A percentile compares a stretch with the other conserved stretches of the same genome.
Evolutionary conservation across 1,284 basidiomycete genomes (phyloP).

Genomic region (Singerocomus rubriflavus): DNA sequence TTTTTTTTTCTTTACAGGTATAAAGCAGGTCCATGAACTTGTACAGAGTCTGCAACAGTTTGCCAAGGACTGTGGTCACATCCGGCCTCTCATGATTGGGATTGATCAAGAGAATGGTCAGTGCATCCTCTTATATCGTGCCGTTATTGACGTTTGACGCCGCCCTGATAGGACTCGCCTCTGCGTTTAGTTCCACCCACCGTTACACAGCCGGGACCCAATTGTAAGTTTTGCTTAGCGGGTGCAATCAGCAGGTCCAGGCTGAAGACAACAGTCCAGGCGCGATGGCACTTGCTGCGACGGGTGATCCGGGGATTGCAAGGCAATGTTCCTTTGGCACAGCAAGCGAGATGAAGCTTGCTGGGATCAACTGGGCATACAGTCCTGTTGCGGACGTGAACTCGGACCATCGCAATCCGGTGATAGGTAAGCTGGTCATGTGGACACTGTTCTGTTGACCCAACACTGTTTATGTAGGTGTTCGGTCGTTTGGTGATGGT

Average conservation of each 20-base stretch:
- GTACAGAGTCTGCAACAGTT: constrained; percentile 49
- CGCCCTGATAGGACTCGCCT: constrained; percentile 60
- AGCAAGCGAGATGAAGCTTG: constrained; percentile 53
- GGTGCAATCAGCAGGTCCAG: background rate
- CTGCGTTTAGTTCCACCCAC: constrained; percentile 52
- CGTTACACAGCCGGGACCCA: constrained; percentile 51
- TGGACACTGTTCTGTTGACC: background rate
- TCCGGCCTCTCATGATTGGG: constrained; percentile 57
- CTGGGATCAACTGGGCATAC: constrained; percentile 68
- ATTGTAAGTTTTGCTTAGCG: constrained; percentile 46
- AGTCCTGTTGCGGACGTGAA: constrained; percentile 72
- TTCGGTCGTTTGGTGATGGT: constrained; percentile 70
- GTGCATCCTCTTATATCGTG: constrained; percentile 1
- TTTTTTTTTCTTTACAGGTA: constrained; percentile 35
- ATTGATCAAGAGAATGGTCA: constrained; percentile 71
- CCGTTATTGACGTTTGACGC: no score
- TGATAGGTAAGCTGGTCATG: constrained; percentile 51
- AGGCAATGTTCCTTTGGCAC: constrained; percentile 47
- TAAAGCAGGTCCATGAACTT: constrained; percentile 47
- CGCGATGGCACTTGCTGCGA: constrained; percentile 66
- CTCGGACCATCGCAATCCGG: constrained; percentile 61
- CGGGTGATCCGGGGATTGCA: constrained; percentile 45
- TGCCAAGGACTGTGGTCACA: constrained; percentile 56
- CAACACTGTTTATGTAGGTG: constrained; percentile 39
- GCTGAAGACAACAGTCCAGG: constrained; percentile 49